Conservation (phyloP, 2,329 filamentous ascomycete genomes). For the Trichoderma atrobrunneum region DNA sequence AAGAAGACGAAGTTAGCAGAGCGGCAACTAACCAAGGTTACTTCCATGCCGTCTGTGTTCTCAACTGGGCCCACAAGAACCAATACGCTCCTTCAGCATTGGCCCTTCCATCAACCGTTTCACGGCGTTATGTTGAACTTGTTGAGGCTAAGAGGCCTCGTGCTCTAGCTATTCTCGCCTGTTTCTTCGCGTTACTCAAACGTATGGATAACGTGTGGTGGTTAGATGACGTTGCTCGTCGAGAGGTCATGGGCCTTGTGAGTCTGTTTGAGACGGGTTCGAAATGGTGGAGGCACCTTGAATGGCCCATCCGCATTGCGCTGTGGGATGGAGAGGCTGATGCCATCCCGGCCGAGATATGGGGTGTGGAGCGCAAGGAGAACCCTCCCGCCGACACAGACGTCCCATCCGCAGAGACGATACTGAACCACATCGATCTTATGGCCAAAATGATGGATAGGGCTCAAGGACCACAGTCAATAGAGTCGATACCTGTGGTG, state of each 20-base stretch:
- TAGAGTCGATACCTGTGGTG: constrained; percentile 30
- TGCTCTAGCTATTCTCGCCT: constrained; percentile 61
- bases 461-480: constrained; percentile 29
- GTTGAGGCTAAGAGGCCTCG: constrained; percentile 58
- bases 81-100: constrained; percentile 58
- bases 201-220: constrained; percentile 65
- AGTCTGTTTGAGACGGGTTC: constrained; percentile 57
- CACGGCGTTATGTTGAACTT: constrained; percentile 57
- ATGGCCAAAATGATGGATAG: constrained; percentile 36
- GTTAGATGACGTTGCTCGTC: constrained; percentile 63
- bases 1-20: constrained; percentile 32
- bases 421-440: constrained; percentile 41
- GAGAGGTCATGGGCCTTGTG: constrained; percentile 63
- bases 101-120: constrained; percentile 63
- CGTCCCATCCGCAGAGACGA: constrained; percentile 34
- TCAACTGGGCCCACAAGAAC: constrained; percentile 64
- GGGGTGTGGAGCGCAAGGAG: constrained; percentile 52
- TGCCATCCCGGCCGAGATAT: constrained; percentile 54
- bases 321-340: constrained; percentile 50
- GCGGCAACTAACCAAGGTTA: constrained; percentile 50
- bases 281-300: constrained; percentile 59
- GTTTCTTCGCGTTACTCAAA: constrained; percentile 65
- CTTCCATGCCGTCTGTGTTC: constrained; percentile 61
- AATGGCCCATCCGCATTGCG: constrained; percentile 59
- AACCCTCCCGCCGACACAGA: constrained; percentile 32